Evolutionary conservation across 2,329 filamentous ascomycete genomes (phyloP).

Genomic region (Arachnopeziza araneosa): DNA sequence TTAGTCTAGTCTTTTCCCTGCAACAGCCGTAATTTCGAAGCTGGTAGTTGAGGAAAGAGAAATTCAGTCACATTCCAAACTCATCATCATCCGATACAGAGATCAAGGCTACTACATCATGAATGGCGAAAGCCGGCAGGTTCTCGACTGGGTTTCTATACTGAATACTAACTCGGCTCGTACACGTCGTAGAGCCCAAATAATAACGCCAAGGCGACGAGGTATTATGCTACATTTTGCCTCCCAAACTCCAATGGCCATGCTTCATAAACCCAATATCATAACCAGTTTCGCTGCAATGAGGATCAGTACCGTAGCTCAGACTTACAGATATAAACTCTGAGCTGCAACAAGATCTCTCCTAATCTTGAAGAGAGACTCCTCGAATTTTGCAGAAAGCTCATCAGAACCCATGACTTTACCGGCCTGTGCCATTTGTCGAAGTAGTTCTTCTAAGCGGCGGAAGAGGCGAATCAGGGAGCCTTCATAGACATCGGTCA

Average conservation of each 20-base stretch:
- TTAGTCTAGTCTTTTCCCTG: no score
- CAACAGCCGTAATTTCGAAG: no score
- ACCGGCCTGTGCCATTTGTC: slow-evolving; percentile 90
- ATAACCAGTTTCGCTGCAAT: not conserved
- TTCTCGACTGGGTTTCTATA: not conserved
- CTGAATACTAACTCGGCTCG: not conserved
- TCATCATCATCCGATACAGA: not conserved
- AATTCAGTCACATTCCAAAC: not conserved
- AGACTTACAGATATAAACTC: slow-evolving; percentile 73
- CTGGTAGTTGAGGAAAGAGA: no score
- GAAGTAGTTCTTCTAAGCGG: slow-evolving; percentile 84
- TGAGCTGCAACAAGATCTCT: slow-evolving; percentile 94
- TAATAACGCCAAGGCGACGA: not conserved
- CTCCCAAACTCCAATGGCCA: not conserved
- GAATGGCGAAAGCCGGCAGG: not conserved
- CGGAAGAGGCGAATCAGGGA: slow-evolving; percentile 95
- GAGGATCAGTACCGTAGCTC: not conserved
- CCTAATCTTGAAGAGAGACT: slow-evolving; percentile 76
- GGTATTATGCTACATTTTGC: not conserved
- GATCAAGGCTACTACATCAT: not conserved
- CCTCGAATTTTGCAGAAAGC: slow-evolving; percentile 85
- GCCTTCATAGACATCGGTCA: slow-evolving; percentile 97
- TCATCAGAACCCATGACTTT: slow-evolving; percentile 99
- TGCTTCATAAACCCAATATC: not conserved
- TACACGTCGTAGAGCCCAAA: not conserved